These are phyloP conservation scores for Hyaloperonospora brassicae DNA, from an alignment of 352 stramenopile species.

Conservation along the genomic window DNA sequence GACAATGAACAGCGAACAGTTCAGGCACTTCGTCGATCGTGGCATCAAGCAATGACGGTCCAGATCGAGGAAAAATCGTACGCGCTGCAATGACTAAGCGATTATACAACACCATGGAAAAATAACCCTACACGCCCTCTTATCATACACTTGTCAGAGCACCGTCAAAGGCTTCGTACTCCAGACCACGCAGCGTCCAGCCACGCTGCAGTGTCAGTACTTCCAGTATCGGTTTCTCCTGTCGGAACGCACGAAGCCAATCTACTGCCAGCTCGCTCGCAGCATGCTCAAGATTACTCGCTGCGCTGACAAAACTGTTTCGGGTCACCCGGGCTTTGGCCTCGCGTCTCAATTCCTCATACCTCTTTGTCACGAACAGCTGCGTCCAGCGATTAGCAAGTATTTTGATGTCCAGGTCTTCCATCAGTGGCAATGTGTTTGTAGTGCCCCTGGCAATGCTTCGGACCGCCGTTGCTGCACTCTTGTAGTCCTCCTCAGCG, in stretches of 20 bases:
- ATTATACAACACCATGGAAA: no score
- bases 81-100: no score
- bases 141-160: no score
- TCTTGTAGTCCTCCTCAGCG: slow-evolving; percentile 42
- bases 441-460: slow-evolving; percentile 1
- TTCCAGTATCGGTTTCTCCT: slow-evolving; percentile 33
- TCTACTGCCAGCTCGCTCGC: slow-evolving; percentile 27
- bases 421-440: background rate
- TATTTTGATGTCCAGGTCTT: slow-evolving; percentile 32
- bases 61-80: no score
- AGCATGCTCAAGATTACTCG: no score
- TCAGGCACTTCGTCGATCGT: no score
- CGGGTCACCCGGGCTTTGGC: slow-evolving; percentile 12
- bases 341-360: slow-evolving; percentile 37
- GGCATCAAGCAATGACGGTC: no score
- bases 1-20: no score
- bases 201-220: slow-evolving; percentile 35
- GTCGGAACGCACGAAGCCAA: slow-evolving; percentile 40
- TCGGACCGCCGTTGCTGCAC: slow-evolving; percentile 11
- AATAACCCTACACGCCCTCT: no score
- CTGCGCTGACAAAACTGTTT: no score
- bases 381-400: slow-evolving; percentile 46
- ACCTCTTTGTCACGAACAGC: slow-evolving; percentile 35
- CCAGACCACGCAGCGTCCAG: slow-evolving; percentile 35
- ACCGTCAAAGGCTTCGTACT: slow-evolving; percentile 24